Evolutionary conservation across 1,139 yeast genomes (phyloP), one percentile per base, ranked within the genome.

Genomic region (Taiozyma sp.): DNA sequence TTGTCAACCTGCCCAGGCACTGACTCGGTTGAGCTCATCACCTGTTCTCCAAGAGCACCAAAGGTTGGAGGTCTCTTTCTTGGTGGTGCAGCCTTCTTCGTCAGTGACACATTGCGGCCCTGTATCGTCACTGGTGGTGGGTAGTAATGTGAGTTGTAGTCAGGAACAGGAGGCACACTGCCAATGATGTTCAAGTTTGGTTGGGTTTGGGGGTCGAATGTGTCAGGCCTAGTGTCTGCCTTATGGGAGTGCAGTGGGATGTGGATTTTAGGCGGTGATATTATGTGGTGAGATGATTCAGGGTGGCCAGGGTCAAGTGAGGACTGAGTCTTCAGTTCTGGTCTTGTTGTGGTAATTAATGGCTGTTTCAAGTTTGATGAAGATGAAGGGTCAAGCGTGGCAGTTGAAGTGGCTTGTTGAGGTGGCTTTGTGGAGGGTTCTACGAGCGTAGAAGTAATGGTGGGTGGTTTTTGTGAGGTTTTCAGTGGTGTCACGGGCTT

Each of bases 81-180:
- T 32, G 59, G 57, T 1, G 51, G 56, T 3, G 54, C 46, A 6
- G 48, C 53, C 28, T 47, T 53, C 28, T 49, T 50, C 4, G 53
- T 51, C 51, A 59, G 28, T 2, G 63, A 58, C 11, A 61, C 61
- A 0, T 50, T 28, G 44, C 62, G 44, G 3, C 64, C 63, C 22
- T 61, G 58, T 21, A 60, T 55, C 14, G 62, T 61, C 10, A 59
- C 58, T 10, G 62, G 62, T 3, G 63, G 64, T 0, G 60, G 62
- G 45, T 53, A 45, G 1, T 53, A 45, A 22, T 45, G 50, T 4
- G 59, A 47, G 44, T 59, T 60, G 46, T 56, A 60, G 37, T 60
- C 63, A 2, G 63, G 63, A 2, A 60, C 60, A 2, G 63, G 63
- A 3, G 64, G 64, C 2, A 61, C 42, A 29, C 49, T 53, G 10